Conservation (phyloP, 1,284 basidiomycete genomes). For the Malassezia brasiliensis region DNA sequence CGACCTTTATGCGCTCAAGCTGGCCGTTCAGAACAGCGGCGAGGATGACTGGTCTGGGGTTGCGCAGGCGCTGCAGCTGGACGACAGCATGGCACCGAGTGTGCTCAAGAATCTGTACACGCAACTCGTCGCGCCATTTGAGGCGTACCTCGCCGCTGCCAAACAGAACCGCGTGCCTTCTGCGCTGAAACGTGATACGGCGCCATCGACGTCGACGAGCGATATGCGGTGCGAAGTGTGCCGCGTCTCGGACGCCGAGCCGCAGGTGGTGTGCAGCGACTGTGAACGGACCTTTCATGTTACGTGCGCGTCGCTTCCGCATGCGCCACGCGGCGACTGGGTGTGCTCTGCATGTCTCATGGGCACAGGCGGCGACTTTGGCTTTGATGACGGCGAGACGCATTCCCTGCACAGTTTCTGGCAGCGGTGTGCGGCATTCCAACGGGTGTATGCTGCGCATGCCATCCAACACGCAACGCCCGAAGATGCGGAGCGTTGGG, state of each 20-base stretch:
- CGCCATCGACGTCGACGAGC: background rate
- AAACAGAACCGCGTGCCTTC: background rate
- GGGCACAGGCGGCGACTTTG: slow-evolving; percentile 91
- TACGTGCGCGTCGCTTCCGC: slow-evolving; percentile 85
- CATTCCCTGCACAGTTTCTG: slow-evolving; percentile 87
- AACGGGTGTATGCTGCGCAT: slow-evolving; percentile 56
- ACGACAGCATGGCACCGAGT: slow-evolving; percentile 56
- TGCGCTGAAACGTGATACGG: background rate
- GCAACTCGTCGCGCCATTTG: slow-evolving; percentile 84
- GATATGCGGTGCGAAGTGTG: background rate
- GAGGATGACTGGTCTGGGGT: slow-evolving; percentile 68
- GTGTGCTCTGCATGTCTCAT: slow-evolving; percentile 88
- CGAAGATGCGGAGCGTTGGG: background rate
- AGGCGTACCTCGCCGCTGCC: slow-evolving; percentile 60
- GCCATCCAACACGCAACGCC: slow-evolving; percentile 47
- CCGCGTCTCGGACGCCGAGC: slow-evolving; percentile 53
- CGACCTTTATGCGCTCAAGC: slow-evolving; percentile 83
- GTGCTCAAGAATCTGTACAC: slow-evolving; percentile 74
- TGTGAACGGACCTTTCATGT: slow-evolving; percentile 93
- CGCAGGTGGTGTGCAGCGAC: slow-evolving; percentile 91
- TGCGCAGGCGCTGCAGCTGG: slow-evolving; percentile 69
- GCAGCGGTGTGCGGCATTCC: slow-evolving; percentile 75
- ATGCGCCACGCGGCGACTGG: slow-evolving; percentile 87
- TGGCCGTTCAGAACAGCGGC: slow-evolving; percentile 61
- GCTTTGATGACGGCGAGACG: slow-evolving; percentile 96